Base-by-base conservation (phyloP, 441 rosid genomes). In the Euphorbia schlechtendalii region DNA sequence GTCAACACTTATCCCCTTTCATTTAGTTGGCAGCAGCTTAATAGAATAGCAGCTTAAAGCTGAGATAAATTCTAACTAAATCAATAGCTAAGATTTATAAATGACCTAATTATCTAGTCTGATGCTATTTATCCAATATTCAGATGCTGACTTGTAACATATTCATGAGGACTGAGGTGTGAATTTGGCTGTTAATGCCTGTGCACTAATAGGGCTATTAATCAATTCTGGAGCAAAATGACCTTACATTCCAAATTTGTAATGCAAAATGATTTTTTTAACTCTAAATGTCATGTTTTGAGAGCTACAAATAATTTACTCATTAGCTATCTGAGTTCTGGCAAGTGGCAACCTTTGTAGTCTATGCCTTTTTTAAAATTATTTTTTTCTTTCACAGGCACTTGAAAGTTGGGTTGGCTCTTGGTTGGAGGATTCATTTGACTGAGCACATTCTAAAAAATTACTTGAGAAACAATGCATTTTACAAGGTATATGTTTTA, bases 361-460 rank as follows among this genome's bases (percentile, higher is more conserved):
- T 59, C 59, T 4, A 32, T 17, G 17, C 27, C 21, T 46, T 46
- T 17, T 46, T 7, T 0, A 56, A 40, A 68, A 53, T 38, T n/a
- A 17, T 3, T 49, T 49, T 66, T 56, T 64, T 70, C 40, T 69
- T 76, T 55, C 56, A 59, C 86, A 95, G 99, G 83, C 95, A 89
- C 74, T 72, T 92, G 78, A 92, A 87, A n/a, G 79, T 88, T 67
- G 84, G 82, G 64, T 77, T 95, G 73, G 98, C 98, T 59, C 95
- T 95, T 79, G 96, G 93, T 61, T 95, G 99, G 98, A 88, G 99
- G 81, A 83, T 86, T 71, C 88, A 85, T 56, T 79, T 95, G 85
- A 95, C 99, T 64, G 90, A 83, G 59, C 98, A 95, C 82, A 73
- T 95, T 66, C 83, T 95, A 10, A 83, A 81, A 77, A 86, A 81